These are phyloP conservation scores for Backusella mclennaniae DNA, from an alignment of 192 early-diverging fungal species.

Conservation along the genomic window DNA sequence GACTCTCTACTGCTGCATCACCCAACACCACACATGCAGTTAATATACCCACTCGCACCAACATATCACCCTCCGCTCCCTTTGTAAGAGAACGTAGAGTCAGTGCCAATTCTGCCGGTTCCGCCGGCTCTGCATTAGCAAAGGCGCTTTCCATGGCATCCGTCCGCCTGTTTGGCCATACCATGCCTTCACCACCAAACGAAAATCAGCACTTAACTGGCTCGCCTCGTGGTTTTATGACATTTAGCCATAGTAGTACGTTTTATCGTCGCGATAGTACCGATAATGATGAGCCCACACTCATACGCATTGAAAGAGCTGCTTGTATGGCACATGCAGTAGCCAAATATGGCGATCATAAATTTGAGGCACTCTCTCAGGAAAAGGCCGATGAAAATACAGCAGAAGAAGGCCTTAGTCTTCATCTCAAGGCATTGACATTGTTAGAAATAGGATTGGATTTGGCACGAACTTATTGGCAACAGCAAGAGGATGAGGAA, in stretches of 20 bases:
- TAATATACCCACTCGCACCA: constrained; percentile 8
- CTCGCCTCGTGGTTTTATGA: constrained; percentile 14
- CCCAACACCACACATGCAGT: not conserved
- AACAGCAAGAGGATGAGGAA: constrained; percentile 26
- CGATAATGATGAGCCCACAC: constrained; percentile 39
- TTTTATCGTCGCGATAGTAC: constrained; percentile 8
- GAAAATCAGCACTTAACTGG: constrained; percentile 10
- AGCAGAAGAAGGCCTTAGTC: constrained; percentile 68
- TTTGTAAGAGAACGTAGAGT: constrained; percentile 26
- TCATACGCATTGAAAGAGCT: constrained; percentile 65
- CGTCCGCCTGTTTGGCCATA: constrained; percentile 51
- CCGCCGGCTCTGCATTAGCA: constrained; percentile 47
- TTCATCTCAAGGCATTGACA: constrained; percentile 68
- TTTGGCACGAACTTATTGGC: constrained; percentile 56
- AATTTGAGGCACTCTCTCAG: constrained; percentile 51
- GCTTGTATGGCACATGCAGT: constrained; percentile 73
- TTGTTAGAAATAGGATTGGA: constrained; percentile 59
- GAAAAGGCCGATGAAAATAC: constrained; percentile 30
- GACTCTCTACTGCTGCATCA: not conserved
- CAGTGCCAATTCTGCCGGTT: constrained; percentile 26
- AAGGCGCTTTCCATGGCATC: constrained; percentile 56
- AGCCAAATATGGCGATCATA: constrained; percentile 58
- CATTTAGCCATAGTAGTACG: not conserved
- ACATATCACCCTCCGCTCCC: constrained; percentile 3
- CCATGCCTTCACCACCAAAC: constrained; percentile 49